Conservation (phyloP, 1,139 yeast species). For the Candida anutae region DNA sequence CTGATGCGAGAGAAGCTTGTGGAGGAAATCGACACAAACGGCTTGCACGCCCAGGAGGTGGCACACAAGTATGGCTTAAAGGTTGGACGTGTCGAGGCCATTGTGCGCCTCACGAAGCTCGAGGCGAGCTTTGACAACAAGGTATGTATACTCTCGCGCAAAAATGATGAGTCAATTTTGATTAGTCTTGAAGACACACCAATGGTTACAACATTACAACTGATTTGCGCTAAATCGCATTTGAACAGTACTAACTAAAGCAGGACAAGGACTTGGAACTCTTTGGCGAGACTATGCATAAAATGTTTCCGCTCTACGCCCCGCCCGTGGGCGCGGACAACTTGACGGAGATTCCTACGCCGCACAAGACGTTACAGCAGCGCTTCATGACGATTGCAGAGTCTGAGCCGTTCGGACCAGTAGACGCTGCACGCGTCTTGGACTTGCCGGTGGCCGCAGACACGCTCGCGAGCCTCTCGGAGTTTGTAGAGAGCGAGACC, state of each 20-base stretch:
- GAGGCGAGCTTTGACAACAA: constrained; percentile 54
- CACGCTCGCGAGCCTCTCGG: constrained; percentile 60
- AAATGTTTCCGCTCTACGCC: constrained; percentile 72
- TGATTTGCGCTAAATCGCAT: constrained; percentile 9
- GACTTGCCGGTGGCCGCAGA: constrained; percentile 80
- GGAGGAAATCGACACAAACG: constrained; percentile 45
- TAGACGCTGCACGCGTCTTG: constrained; percentile 86
- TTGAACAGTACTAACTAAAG: constrained; percentile 22
- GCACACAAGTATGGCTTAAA: constrained; percentile 77
- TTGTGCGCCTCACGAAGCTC: constrained; percentile 56
- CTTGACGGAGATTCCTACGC: constrained; percentile 90
- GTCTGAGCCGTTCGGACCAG: constrained; percentile 94
- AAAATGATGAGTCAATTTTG: constrained; percentile 47
- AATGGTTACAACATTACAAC: constrained; percentile 49
- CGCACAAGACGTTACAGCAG: constrained; percentile 74
- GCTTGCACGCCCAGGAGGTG: constrained; percentile 58
- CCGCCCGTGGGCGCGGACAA: constrained; percentile 48
- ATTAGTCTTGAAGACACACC: constrained; percentile 76
- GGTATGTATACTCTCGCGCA: constrained; percentile 39
- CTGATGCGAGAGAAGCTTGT: constrained; percentile 54
- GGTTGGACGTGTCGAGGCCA: constrained; percentile 81
- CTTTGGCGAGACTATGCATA: constrained; percentile 57
- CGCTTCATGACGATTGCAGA: constrained; percentile 87
- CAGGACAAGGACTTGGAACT: constrained; percentile 37
- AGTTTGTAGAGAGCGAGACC: constrained; percentile 32